Evolutionary conservation across 371 early-diverging fungal genomes (phyloP), one percentile per base, ranked within the genome.

Genomic region (Mortierella sp.): DNA sequence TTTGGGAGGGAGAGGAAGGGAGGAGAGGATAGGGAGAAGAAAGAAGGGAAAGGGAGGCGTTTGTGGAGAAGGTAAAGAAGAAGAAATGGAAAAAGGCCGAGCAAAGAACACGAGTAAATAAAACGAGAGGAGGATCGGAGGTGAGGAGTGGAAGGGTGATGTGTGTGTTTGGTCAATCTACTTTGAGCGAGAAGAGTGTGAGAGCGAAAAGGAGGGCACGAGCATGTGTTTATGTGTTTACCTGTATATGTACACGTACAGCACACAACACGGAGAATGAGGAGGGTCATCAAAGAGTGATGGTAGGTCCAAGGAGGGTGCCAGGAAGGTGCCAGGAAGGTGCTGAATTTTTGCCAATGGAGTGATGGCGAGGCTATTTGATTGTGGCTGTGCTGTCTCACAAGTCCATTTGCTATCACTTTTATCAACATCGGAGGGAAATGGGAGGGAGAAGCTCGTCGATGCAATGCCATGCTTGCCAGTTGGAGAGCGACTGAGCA

Each of bases 1-100:
- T 41, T 24, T 27, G 18, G 55, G 48, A 43, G 51, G 43, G 32
- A 27, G 35, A 51, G 51, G 27, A 70, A 49, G 58, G 58, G 27
- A 43, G 55, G 74, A 65, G 21, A 38, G 29, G 27, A 56, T 3
- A 14, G 51, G 55, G n/a, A 48, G 51, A 16, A 58, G 5, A 43
- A 43, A 46, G 60, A 71, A 65, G 27, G 7, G 24, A 43, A 29
- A 38, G 29, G 16, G 27, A 29, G 29, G 5, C 27, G 56, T 55
- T 55, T 60, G 65, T 38, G 44, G 43, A 55, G 58, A 58, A 46
- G n/a, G 46, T 35, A 55, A 41, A 68, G 38, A 68, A 58, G 58
- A 32, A 63, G 18, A 58, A 10, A n/a, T 7, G 54, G 29, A 55
- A 43, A 51, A 43, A 24, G 74, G 38, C 2, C 14, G 54, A 51